Evolutionary conservation across 768 basidiomycete species (phyloP), one percentile per base, ranked within the genome.

Genomic region (Leucocoprinus sp.): DNA sequence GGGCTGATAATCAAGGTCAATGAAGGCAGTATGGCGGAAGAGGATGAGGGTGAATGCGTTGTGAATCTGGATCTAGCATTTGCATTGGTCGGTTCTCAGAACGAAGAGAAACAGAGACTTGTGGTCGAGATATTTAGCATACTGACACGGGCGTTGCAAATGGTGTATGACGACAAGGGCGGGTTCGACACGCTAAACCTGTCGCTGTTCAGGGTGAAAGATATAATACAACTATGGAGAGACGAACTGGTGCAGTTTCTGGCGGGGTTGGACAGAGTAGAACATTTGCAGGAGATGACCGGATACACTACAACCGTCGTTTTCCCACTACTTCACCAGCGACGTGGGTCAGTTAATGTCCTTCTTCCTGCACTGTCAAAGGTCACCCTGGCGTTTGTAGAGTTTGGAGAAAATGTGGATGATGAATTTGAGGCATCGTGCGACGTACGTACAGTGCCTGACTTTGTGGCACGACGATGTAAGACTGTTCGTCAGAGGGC

Each of bases 361-460:
- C 37, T 45, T 24, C 11, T 45, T 15, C 44, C 44, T 12, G 37
- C 44, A 18, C 44, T 45, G 28, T 37, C 37, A 23, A 33, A 37
- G 27, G 17, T 45, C 12, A 45, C 44, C 1, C 27, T 45, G 8
- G 44, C 44, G 27, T 45, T 45, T 24, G 44, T 45, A 12, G 44
- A 45, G 21, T 45, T 45, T 26, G 34, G 33, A 19, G 38, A 37
- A 21, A 38, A 45, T 45, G 44, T 45, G n/a, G 44, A 45, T 15
- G 44, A 45, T 31, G 44, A 45, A 27, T 45, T 45, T 17, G 44
- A 45, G 18, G 44, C 28, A n/a, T 45, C 36, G 12, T 45, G 44
- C n/a, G 44, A 45, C 23, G 37, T 45, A n/a, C 37, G 19, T 0
- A 27, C 37, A 5, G 44, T 45, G 4, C 44, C 44, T 19, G 44